Evolutionary conservation across 176 grass and related monocot species (phyloP).

Genomic region (Lolium multiflorum): DNA sequence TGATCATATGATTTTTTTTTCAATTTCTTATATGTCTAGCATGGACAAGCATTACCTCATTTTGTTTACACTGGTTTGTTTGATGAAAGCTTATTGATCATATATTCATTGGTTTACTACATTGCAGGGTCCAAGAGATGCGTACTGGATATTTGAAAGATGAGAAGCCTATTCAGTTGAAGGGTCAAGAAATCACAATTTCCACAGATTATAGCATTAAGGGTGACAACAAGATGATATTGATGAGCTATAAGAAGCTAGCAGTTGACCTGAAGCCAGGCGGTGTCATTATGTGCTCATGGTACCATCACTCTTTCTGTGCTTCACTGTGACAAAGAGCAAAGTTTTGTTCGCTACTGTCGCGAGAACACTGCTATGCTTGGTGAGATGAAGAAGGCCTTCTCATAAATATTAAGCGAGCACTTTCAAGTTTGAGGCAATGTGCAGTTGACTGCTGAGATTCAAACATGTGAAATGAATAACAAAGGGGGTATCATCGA

Average conservation of each 20-base stretch:
- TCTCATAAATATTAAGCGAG: too few relatives aligned
- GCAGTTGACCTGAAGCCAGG: conserved; percentile 73
- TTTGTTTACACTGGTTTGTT: conserved; percentile 10
- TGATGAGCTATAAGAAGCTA: conserved; percentile 89
- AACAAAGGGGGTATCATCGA: too few relatives aligned
- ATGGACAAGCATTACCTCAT: neutral
- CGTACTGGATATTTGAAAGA: conserved; percentile 88
- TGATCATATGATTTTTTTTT: neutral
- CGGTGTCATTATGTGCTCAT: conserved; percentile 67
- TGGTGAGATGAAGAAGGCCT: conserved; percentile 77
- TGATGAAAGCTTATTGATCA: conserved; percentile 16
- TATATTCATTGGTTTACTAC: conserved; percentile 3
- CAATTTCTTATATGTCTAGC: neutral
- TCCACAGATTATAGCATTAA: conserved; percentile 79
- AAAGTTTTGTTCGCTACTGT: conserved; percentile 63
- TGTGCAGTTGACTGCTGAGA: too few relatives aligned
- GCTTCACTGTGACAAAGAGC: conserved; percentile 57
- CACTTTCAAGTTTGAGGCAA: too few relatives aligned
- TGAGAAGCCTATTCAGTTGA: conserved; percentile 70
- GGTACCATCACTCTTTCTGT: conserved; percentile 74
- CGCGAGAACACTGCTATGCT: conserved; percentile 78
- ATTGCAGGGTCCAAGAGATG: conserved; percentile 78
- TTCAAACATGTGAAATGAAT: too few relatives aligned
- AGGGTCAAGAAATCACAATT: conserved; percentile 76
- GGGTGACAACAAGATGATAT: conserved; percentile 75